These are phyloP conservation scores for Paracoccidioides brasiliensis DNA, from an alignment of 2,329 filamentous ascomycete species.

Conservation along the genomic window DNA sequence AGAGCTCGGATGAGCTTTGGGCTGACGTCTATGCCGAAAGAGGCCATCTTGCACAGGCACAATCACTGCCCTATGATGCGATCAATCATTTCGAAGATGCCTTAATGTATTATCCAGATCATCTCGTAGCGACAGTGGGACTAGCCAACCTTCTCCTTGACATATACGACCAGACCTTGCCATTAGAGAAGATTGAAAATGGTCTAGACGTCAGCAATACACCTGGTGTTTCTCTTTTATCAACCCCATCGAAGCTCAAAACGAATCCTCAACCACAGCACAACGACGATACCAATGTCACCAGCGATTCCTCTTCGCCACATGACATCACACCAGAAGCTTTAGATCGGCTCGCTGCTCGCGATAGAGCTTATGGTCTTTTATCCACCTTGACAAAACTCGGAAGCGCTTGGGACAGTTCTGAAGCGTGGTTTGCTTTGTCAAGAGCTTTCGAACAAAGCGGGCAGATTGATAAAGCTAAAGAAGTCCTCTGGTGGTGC, in stretches of 20 bases:
- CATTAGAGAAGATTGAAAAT: constrained; percentile 21
- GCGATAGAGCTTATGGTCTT: constrained; percentile 77
- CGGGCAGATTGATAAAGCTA: constrained; percentile 73
- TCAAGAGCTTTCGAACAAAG: constrained; percentile 79
- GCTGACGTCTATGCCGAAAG: constrained; percentile 72
- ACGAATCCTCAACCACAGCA: background rate
- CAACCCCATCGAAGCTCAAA: constrained; percentile 12
- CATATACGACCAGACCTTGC: constrained; percentile 50
- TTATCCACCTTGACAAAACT: constrained; percentile 73
- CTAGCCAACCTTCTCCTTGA: constrained; percentile 78
- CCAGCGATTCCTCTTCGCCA: background rate
- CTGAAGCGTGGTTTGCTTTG: constrained; percentile 85
- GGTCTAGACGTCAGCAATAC: constrained; percentile 16
- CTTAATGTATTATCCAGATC: constrained; percentile 64
- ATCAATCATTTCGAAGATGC: constrained; percentile 70
- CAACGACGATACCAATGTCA: background rate
- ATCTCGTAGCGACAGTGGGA: constrained; percentile 65
- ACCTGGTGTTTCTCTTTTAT: constrained; percentile 16
- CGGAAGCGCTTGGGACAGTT: constrained; percentile 76
- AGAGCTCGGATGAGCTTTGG: constrained; percentile 72
- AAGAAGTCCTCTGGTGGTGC: constrained; percentile 93
- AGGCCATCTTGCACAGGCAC: constrained; percentile 53
- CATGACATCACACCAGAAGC: constrained; percentile 47
- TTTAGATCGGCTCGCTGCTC: constrained; percentile 71
- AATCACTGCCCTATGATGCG: constrained; percentile 52